Evolutionary conservation across 2,329 filamentous ascomycete species (phyloP), one percentile per base, ranked within the genome.

Genomic region (Arachnopeziza araneosa): DNA sequence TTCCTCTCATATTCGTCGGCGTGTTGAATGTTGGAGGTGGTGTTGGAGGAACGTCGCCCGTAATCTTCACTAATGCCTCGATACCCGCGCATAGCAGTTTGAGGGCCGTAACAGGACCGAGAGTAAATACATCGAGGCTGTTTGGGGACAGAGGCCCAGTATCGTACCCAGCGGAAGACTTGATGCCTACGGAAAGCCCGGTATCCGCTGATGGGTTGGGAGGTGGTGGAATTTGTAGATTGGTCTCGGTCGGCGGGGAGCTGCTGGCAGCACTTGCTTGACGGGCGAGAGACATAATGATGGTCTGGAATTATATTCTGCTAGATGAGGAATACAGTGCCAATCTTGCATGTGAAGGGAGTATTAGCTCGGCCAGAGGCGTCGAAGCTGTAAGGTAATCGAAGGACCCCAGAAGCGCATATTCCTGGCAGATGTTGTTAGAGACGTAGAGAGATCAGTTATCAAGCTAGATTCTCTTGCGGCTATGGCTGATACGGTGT

Each of bases 11-110:
- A 70, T 86, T 79, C 23, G 88, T 85, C n/a, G 86, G 82, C 1
- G 80, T 81, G 0, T 84, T 83, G 24, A 80, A 81, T 57, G 80
- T 81, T 1, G 87, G 82, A 5, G 89, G 88, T 58, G 88, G 90
- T n/a, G 88, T 95, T 19, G 88, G 89, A 23, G 90, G 90, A 14
- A 95, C 80, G 59, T 96, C 90, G 70, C 90, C 89, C 6, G 88
- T 90, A 60, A 87, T 79, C 64, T 83, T 82, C 26, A 91, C 87
- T 56, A 95, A 80, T 3, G 84, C 80, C 68, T 92, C 88, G 62
- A 92, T 78, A 60, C 84, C 84, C 49, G 84, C 80, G 66, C 87
- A 87, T n/a, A 98, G 82, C 64, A 96, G 78, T 70, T 88, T 89
- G 70, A 98, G 82, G 5, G 93, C 93, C 1, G 86, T 86, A 56